Evolutionary conservation across 208 protist genomes (phyloP).

Genomic region (Trypanosoma melophagium): DNA sequence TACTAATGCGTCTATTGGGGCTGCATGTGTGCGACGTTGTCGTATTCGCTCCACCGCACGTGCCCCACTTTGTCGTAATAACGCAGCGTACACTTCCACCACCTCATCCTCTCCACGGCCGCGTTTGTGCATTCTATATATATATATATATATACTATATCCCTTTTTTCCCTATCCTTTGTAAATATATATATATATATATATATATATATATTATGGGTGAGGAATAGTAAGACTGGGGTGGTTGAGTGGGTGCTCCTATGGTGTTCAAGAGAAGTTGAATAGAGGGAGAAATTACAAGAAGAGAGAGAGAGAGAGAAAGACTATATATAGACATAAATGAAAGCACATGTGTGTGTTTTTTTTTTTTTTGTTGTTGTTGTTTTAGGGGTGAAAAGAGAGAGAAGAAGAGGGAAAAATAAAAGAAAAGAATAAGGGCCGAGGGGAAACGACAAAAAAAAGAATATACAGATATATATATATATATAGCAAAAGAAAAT

Average conservation of each 20-base stretch:
- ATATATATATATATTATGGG: too few relatives aligned
- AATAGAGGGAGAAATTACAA: not conserved
- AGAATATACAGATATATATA: not conserved
- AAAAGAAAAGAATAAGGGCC: too few relatives aligned
- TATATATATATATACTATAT: not conserved
- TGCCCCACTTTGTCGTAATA: constrained; percentile 72
- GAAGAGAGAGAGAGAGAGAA: not conserved
- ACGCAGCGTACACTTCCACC: constrained; percentile 58
- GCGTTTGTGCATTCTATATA: constrained; percentile 31
- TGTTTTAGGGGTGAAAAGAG: constrained; percentile 14
- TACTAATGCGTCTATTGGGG: constrained; percentile 76
- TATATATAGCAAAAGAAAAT: too few relatives aligned
- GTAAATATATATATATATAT: constrained; percentile 12
- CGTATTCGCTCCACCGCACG: constrained; percentile 73
- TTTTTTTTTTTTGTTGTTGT: not conserved
- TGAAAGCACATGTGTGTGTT: not conserved
- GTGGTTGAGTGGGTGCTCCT: too few relatives aligned
- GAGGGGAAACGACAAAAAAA: constrained; percentile 8
- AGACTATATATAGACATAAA: not conserved
- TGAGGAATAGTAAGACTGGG: too few relatives aligned
- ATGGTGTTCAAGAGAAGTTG: not conserved
- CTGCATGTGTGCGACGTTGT: constrained; percentile 35
- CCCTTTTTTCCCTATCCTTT: constrained; percentile 12
- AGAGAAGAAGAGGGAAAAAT: not conserved
- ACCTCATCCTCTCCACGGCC: constrained; percentile 57